Evolutionary conservation across 2,329 filamentous ascomycete species (phyloP).

Genomic region (Aschersonia sp.): DNA sequence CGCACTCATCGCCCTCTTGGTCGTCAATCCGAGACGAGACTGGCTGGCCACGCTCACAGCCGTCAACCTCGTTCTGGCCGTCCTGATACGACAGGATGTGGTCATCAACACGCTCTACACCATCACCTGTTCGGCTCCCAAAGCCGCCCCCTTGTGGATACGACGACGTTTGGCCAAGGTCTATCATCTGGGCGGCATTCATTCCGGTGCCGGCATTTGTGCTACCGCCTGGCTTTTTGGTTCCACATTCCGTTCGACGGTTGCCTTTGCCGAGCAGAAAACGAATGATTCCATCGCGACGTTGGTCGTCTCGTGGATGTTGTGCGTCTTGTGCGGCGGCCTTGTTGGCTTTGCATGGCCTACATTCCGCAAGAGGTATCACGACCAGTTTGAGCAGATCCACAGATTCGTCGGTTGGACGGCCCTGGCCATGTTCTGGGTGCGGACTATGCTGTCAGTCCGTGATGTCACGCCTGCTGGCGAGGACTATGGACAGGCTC

Average conservation of each 20-base stretch:
- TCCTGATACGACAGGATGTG: slow-evolving; percentile 37
- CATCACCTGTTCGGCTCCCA: slow-evolving; percentile 28
- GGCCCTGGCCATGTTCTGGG: slow-evolving; percentile 50
- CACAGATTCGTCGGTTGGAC: slow-evolving; percentile 66
- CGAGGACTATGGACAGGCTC: slow-evolving; percentile 18
- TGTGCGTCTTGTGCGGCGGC: slow-evolving; percentile 39
- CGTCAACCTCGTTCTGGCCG: slow-evolving; percentile 32
- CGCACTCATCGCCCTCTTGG: slow-evolving; percentile 28
- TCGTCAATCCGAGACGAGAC: slow-evolving; percentile 17
- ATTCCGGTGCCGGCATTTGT: slow-evolving; percentile 33
- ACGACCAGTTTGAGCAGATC: slow-evolving; percentile 55
- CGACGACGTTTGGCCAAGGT: slow-evolving; percentile 33
- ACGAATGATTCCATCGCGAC: slow-evolving; percentile 23
- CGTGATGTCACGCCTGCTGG: slow-evolving; percentile 23
- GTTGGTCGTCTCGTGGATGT: slow-evolving; percentile 37
- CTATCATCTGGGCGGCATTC: slow-evolving; percentile 37
- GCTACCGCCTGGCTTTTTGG: slow-evolving; percentile 34
- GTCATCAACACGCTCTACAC: slow-evolving; percentile 37
- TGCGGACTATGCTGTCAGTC: slow-evolving; percentile 41
- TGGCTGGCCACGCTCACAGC: slow-evolving; percentile 28
- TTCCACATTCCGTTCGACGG: slow-evolving; percentile 22
- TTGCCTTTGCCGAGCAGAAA: slow-evolving; percentile 16
- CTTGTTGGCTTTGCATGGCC: slow-evolving; percentile 54
- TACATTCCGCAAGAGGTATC: slow-evolving; percentile 42
- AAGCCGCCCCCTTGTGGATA: slow-evolving; percentile 30